Percentiles rank a stretch among this genome's conserved stretches.
Conservation (phyloP, 2,329 filamentous ascomycete species). For the Clonostachys rhizophaga region DNA sequence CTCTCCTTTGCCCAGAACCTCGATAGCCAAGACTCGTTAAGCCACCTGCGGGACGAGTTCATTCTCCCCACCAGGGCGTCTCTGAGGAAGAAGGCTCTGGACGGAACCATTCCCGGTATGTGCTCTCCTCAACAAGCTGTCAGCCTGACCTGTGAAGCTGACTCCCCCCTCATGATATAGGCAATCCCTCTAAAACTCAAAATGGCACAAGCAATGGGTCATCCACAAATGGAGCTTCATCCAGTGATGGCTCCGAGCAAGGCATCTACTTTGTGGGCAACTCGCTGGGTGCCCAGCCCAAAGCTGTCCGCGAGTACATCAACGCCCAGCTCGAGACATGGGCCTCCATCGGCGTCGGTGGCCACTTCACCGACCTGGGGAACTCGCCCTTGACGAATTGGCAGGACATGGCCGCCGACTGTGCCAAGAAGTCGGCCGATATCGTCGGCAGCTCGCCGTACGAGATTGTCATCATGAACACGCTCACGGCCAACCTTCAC, state of each 20-base stretch:
- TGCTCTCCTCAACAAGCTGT: not conserved
- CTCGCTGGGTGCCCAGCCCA: conserved; percentile 81
- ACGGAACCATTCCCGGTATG: conserved; percentile 34
- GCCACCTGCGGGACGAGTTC: conserved; percentile 64
- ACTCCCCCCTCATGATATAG: not conserved
- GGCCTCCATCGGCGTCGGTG: conserved; percentile 78
- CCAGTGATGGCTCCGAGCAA: conserved; percentile 19
- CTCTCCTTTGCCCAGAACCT: conserved; percentile 44
- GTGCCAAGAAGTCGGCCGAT: conserved; percentile 63
- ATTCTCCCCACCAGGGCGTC: conserved; percentile 72
- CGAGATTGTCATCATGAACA: conserved; percentile 87
- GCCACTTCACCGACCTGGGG: conserved; percentile 69
- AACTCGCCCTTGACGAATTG: conserved; percentile 67
- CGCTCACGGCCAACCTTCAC: conserved; percentile 77
- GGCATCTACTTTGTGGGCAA: conserved; percentile 84
- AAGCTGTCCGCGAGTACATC: conserved; percentile 59
- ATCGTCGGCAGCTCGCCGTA: conserved; percentile 68
- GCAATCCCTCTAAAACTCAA: not conserved
- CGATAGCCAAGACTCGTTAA: conserved; percentile 57
- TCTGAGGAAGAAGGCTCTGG: conserved; percentile 58
- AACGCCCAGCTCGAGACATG: conserved; percentile 75
- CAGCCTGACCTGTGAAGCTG: not conserved
- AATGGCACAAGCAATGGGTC: conserved; percentile 5
- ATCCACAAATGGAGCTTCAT: conserved; percentile 10
- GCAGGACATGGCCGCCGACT: conserved; percentile 74